These are phyloP conservation scores for Microcyclosporella mali DNA, from an alignment of 2,329 filamentous ascomycete species.

Conservation along the genomic window DNA sequence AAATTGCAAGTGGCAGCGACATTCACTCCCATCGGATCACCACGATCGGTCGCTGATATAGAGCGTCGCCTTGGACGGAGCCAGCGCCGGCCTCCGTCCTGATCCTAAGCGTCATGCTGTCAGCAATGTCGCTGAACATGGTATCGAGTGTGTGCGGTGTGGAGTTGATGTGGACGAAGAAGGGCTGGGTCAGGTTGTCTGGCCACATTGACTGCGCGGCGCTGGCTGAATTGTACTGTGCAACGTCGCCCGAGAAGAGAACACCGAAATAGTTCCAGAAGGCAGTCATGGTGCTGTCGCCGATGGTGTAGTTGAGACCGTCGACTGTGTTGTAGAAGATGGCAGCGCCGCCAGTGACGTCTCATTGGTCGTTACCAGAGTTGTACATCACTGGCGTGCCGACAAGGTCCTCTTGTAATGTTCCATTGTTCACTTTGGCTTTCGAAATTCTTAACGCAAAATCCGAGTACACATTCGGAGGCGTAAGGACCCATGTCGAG, in stretches of 20 bases:
- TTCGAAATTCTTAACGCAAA: not conserved
- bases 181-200: not conserved
- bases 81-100: not conserved
- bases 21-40: not conserved
- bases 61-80: not conserved
- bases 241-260: not conserved
- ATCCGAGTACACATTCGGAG: not conserved
- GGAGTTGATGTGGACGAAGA: not conserved
- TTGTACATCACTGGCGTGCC: not conserved
- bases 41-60: not conserved
- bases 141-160: constrained; percentile 1
- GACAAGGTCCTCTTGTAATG: not conserved
- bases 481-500: not conserved
- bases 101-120: not conserved
- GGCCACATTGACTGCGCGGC: not conserved
- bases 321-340: not conserved
- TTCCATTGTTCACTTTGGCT: not conserved
- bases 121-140: constrained; percentile 1
- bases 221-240: not conserved
- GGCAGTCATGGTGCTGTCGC: not conserved
- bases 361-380: not conserved
- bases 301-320: constrained; percentile 1
- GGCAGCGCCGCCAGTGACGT: not conserved
- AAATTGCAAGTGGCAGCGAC: not conserved
- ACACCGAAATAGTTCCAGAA: constrained; percentile 1